Evolutionary conservation across 176 grass and related monocot genomes (phyloP), one percentile per base, ranked within the genome.

Genomic region (Oryza officinalis): DNA sequence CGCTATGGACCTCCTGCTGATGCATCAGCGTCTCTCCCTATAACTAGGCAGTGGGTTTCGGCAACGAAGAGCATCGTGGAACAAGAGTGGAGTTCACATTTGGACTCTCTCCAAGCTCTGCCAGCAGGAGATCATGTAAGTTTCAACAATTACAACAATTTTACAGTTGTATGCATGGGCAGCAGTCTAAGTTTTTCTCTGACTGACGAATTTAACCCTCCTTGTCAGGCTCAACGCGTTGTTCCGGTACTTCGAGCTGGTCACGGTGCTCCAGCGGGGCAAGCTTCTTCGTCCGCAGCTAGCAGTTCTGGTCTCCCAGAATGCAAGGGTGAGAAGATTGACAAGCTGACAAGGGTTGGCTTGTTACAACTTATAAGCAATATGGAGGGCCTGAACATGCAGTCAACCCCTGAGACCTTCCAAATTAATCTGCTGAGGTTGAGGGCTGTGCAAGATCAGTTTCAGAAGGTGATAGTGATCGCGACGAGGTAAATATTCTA

Each of bases 391-490:
- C 66, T 94, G 77, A 91, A 92, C 63, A 27, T 83, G 59, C 82
- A 89, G 22, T 92, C 83, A 6, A 85, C 76, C 27, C 96, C 96
- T 80, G 96, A 99, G 88, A 92, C 64, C 45, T 75, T 99, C 20
- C 87, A 92, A 63, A 75, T 96, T 40, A 99, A 99, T 87, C 72
- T 85, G 2, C 28, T 90, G 47, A 91, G 93, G 77, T 30, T 96
- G 85, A 96, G 96, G 54, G 84, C 86, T 74, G 72, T 91, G 50
- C 96, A 99, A 74, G 78, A 83, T 40, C 91, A 96, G 64, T 87
- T 92, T 52, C 96, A 99, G 43, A 82, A 94, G 86, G 92, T 94
- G 63, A 94, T 94, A 68, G 96, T 92, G 14, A 90, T 90, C 20
- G 67, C 96, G 27, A 99, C 91, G 52, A 99, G 93, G 96, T 98